A percentile compares a stretch with the other conserved stretches of the same genome.
These are phyloP conservation scores for Macrolepiota albuminosa DNA, from an alignment of 768 basidiomycete species.

Conservation along the genomic window DNA sequence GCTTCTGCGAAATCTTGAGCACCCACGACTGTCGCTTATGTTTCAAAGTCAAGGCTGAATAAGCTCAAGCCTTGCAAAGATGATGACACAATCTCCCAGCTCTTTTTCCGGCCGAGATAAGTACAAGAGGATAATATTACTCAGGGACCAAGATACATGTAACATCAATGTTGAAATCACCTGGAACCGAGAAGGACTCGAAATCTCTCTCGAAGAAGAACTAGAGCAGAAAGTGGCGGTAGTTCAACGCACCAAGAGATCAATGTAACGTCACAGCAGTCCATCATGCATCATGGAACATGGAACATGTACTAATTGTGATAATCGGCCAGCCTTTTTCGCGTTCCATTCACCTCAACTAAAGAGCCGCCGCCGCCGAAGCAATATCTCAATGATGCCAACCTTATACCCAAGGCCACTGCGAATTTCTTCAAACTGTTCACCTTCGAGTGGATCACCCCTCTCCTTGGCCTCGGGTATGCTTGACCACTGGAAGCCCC, in stretches of 20 bases:
- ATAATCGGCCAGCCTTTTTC: slow-evolving; percentile 19
- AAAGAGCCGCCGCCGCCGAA: slow-evolving; percentile 40
- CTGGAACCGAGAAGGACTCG: neutral
- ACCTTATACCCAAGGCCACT: slow-evolving; percentile 58
- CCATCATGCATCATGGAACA: neutral
- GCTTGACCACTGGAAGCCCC: slow-evolving; percentile 73
- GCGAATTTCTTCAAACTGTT: slow-evolving; percentile 57
- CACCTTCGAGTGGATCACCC: slow-evolving; percentile 74
- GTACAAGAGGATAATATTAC: slow-evolving; percentile 1
- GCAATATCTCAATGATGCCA: slow-evolving; percentile 54
- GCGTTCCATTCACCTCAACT: slow-evolving; percentile 36
- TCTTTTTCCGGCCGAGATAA: neutral
- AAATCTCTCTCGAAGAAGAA: slow-evolving; percentile 2
- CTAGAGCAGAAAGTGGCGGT: neutral
- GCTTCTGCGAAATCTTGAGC: neutral
- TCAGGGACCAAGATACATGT: slow-evolving; percentile 16
- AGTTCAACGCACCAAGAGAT: slow-evolving; percentile 9
- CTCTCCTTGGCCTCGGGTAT: slow-evolving; percentile 70
- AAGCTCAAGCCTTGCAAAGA: neutral
- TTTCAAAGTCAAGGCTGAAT: neutral
- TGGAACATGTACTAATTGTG: neutral
- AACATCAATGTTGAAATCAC: slow-evolving; percentile 6
- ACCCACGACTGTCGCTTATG: neutral
- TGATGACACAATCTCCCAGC: slow-evolving; percentile 5
- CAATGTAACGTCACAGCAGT: slow-evolving; percentile 8